phyloP scores from a whole-genome alignment of 2,329 filamentous ascomycete genomes.

The Fusarium udum region DNA sequence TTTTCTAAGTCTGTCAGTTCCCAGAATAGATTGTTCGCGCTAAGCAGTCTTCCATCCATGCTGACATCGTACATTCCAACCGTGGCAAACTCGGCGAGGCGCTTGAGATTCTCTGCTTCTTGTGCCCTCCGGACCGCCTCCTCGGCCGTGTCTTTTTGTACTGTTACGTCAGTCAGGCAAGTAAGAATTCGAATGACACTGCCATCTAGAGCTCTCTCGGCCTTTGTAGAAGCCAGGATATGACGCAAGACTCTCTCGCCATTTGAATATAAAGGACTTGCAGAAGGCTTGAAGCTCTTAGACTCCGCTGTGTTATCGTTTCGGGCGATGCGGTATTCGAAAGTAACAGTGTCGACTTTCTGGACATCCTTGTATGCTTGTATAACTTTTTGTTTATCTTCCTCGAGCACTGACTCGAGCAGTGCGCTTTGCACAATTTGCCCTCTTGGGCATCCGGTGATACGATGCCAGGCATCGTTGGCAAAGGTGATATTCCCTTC shows the following conservation, averaged over 20 bases:
- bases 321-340: constrained; percentile 55
- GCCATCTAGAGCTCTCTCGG: constrained; percentile 56
- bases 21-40: constrained; percentile 64
- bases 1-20: constrained; percentile 61
- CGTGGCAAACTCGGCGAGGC: constrained; percentile 63
- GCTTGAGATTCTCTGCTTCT: constrained; percentile 62
- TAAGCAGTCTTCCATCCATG: constrained; percentile 58
- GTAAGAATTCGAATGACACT: constrained; percentile 57
- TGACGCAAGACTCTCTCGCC: constrained; percentile 52
- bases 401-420: constrained; percentile 56
- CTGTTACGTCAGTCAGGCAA: constrained; percentile 62
- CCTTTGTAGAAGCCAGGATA: constrained; percentile 58
- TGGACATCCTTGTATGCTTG: constrained; percentile 55
- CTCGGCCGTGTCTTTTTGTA: constrained; percentile 59
- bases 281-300: constrained; percentile 30
- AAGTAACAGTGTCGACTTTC: constrained; percentile 52
- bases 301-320: background rate
- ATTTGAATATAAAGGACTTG: constrained; percentile 22
- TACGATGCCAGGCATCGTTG: constrained; percentile 72
- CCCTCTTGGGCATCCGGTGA: constrained; percentile 56
- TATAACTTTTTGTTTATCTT: constrained; percentile 55
- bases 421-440: constrained; percentile 49
- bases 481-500: constrained; percentile 74
- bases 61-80: constrained; percentile 66
- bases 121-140: constrained; percentile 60